These are phyloP conservation scores for Claviceps sp. DNA, from an alignment of 2,329 filamentous ascomycete genomes.

Conservation along the genomic window DNA sequence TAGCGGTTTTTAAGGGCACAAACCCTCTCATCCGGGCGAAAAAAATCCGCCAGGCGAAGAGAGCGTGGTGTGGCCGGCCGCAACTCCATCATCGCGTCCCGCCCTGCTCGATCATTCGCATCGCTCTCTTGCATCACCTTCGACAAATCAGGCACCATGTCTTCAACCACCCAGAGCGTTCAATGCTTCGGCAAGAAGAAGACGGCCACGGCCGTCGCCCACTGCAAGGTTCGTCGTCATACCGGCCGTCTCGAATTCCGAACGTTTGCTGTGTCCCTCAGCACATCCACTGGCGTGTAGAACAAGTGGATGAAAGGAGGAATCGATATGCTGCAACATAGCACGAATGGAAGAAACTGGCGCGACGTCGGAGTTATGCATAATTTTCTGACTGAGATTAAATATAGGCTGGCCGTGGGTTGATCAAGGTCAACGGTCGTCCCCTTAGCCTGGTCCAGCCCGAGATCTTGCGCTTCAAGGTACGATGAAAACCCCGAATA, in stretches of 20 bases:
- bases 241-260: neutral
- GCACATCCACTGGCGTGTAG: neutral
- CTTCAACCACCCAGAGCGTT: conserved; percentile 63
- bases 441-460: conserved; percentile 89
- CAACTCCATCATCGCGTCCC: conserved; percentile 5
- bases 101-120: conserved; percentile 3
- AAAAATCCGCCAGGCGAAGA: conserved; percentile 9
- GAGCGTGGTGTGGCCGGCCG: neutral
- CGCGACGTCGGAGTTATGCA: neutral
- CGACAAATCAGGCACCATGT: conserved; percentile 47
- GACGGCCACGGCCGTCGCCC: conserved; percentile 78
- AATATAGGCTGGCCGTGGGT: conserved; percentile 42
- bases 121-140: conserved; percentile 6
- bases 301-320: neutral
- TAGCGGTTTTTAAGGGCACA: conserved; percentile 20
- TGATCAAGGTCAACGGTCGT: conserved; percentile 98
- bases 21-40: conserved; percentile 16
- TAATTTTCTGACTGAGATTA: conserved; percentile 15
- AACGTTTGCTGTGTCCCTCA: neutral
- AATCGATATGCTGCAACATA: neutral
- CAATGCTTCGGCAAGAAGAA: conserved; percentile 99
- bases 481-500: conserved; percentile 25
- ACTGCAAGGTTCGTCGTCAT: conserved; percentile 65
- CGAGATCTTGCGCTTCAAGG: conserved; percentile 96
- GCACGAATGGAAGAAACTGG: neutral